These are phyloP conservation scores for Malassezia sp. DNA, from an alignment of 1,284 basidiomycete genomes.

Conservation along the genomic window DNA sequence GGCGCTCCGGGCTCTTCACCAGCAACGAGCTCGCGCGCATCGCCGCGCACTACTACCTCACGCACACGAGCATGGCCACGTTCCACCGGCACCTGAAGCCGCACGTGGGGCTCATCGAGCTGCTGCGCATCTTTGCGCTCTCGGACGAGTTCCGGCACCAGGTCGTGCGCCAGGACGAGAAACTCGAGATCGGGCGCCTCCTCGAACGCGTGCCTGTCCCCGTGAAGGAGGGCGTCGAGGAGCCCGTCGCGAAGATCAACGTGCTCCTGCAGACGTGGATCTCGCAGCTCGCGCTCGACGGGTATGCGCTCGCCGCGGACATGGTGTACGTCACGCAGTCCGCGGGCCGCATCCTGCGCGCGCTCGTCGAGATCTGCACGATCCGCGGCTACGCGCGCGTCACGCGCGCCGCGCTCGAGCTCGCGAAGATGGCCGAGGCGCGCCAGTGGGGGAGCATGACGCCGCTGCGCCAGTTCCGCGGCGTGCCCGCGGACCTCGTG, in stretches of 20 bases:
- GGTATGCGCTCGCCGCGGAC: conserved; percentile 91
- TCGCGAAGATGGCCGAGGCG: conserved; percentile 84
- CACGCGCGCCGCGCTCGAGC: conserved; percentile 74
- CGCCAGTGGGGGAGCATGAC: conserved; percentile 93
- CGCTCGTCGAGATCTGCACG: conserved; percentile 95
- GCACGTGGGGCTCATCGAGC: conserved; percentile 74
- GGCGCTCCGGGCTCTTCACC: conserved; percentile 70
- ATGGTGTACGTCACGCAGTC: conserved; percentile 71
- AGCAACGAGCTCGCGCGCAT: conserved; percentile 63
- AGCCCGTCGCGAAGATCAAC: conserved; percentile 93
- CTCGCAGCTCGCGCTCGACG: conserved; percentile 83
- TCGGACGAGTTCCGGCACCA: conserved; percentile 93
- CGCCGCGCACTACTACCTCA: conserved; percentile 92
- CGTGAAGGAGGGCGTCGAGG: conserved; percentile 90
- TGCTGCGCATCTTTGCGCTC: conserved; percentile 90
- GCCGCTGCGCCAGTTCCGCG: conserved; percentile 85
- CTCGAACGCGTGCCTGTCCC: conserved; percentile 93
- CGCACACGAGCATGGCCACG: conserved; percentile 86
- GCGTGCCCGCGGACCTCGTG: conserved; percentile 72
- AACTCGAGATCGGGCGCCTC: conserved; percentile 70
- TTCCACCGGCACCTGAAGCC: conserved; percentile 90
- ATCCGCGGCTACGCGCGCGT: conserved; percentile 97
- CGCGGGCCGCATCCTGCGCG: conserved; percentile 66
- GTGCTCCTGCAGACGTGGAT: conserved; percentile 91
- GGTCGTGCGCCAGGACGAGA: conserved; percentile 54